Evolutionary conservation across 495 filamentous ascomycete genomes (phyloP), one percentile per base, ranked within the genome.

Genomic region (Margaritispora aquatica): DNA sequence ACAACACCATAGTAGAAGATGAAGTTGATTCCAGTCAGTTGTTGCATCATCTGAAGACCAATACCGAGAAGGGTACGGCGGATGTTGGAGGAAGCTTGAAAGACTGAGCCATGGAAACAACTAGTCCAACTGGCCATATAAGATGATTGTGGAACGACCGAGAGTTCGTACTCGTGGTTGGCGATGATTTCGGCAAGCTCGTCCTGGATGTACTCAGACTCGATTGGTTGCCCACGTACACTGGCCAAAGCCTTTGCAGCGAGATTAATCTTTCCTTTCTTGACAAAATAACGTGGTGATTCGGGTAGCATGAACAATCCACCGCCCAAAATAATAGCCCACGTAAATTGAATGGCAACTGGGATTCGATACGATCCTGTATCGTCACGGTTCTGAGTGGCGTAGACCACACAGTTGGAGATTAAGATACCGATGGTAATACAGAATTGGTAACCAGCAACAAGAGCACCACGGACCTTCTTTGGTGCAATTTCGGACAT

Each of bases 1-100:
- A 84, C 81, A 26, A 88, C 90, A 47, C 86, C 86, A 71, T 88
- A 94, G 79, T 92, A 96, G 83, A 95, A 93, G 74, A 95, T 85
- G 76, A 94, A 95, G 81, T 95, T 94, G 74, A 94, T 85, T 75
- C 89, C 90, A 26, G 89, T 65, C 68, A 58, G 79, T 74, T 81
- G 52, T 84, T 87, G 58, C 74, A 75, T 77, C 89, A 88, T 77
- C 85, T 90, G 68, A 77, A 82, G 62, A 75, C 59, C 86, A 84
- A 89, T 91, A 22, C 90, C 91, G 15, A 63, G 24, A 21, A 64
- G 44, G 0, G 61, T 60, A 44, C 64, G 64, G 11, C 64, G 64
- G n/a, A 67, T 26, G 71, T 85, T 88, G 54, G 77, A 72, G 70
- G 87, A 78, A 5, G 74, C 72, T 87, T 27, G 86, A 2, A 2